Conservation (phyloP, 768 basidiomycete species). For the Tylopilus sp. region DNA sequence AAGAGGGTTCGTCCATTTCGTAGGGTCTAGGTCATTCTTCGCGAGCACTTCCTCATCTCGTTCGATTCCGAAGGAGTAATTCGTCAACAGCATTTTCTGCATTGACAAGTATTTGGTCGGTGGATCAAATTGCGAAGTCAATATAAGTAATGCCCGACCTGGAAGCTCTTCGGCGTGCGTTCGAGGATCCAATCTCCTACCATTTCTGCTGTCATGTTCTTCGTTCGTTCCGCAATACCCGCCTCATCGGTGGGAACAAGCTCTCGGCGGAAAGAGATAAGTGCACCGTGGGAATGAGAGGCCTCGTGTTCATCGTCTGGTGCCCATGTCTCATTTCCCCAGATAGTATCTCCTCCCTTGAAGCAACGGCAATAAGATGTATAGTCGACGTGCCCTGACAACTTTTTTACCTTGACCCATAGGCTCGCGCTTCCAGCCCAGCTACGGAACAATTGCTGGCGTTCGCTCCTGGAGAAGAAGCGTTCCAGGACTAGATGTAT, state of each 20-base stretch:
- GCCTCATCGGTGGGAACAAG: conserved; percentile 1
- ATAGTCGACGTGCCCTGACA: background rate
- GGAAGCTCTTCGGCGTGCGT: conserved; percentile 80
- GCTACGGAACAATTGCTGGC: conserved; percentile 84
- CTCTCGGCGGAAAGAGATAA: conserved; percentile 71
- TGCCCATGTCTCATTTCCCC: conserved; percentile 74
- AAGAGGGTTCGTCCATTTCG: conserved; percentile 91
- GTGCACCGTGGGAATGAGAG: conserved; percentile 69
- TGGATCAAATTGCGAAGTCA: background rate
- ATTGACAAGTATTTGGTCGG: background rate
- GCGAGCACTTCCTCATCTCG: conserved; percentile 60
- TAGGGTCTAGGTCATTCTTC: conserved; percentile 67
- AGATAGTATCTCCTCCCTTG: conserved; percentile 78
- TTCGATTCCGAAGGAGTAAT: conserved; percentile 91
- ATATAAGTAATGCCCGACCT: conserved; percentile 41
- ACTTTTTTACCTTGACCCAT: conserved; percentile 83
- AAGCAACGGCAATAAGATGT: background rate
- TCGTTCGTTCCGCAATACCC: conserved; percentile 18
- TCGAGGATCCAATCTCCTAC: conserved; percentile 77
- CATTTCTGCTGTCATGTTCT: conserved; percentile 77
- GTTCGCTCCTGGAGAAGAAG: conserved; percentile 89
- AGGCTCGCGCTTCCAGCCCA: conserved; percentile 94
- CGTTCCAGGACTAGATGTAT: conserved; percentile 61
- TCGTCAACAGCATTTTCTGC: conserved; percentile 72
- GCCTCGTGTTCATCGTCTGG: conserved; percentile 68